Evolutionary conservation across 2,329 filamentous ascomycete species (phyloP), one percentile per base, ranked within the genome.

Genomic region (Trematosphaeria pertusa): DNA sequence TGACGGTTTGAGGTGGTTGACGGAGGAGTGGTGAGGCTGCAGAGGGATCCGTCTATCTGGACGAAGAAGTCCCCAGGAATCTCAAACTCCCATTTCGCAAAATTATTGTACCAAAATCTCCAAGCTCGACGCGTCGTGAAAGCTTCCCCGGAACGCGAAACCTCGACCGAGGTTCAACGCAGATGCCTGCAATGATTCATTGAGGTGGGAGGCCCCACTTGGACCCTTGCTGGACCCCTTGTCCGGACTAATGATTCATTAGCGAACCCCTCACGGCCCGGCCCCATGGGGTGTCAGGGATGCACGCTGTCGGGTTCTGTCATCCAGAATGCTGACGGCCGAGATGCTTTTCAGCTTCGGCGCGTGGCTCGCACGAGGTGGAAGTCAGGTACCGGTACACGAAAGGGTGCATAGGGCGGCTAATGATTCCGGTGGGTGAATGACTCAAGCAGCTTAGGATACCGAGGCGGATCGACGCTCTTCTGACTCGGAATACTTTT

Each of bases 71-170:
- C 9, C 18, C 34, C 9, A 11, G 7, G 5, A 11, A 10, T 19
- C 34, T 11, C 34, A 37, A n/a, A n/a, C n/a, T n/a, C n/a, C n/a
- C n/a, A n/a, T n/a, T n/a, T n/a, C n/a, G n/a, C n/a, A n/a, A n/a
- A n/a, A n/a, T n/a, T n/a, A n/a, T n/a, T n/a, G n/a, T n/a, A n/a
- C n/a, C n/a, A n/a, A n/a, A n/a, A n/a, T n/a, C n/a, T n/a, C n/a
- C n/a, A 41, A 26, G 31, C 40, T 43, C 22, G 31, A 43, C 31
- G 40, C 40, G 40, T 36, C 14, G n/a, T 14, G 20, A 18, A 24
- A 36, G 14, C 17, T 26, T 19, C 9, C 31, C 10, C 40, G 40
- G 19, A 32, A n/a, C n/a, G 22, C 11, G 21, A 11, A 26, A 18
- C 31, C 22, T 22, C 4, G 19, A 14, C 26, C 30, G 26, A 20